phyloP scores from a whole-genome alignment of 2,329 filamentous ascomycete species.

The Cryphonectria carpinicola region DNA sequence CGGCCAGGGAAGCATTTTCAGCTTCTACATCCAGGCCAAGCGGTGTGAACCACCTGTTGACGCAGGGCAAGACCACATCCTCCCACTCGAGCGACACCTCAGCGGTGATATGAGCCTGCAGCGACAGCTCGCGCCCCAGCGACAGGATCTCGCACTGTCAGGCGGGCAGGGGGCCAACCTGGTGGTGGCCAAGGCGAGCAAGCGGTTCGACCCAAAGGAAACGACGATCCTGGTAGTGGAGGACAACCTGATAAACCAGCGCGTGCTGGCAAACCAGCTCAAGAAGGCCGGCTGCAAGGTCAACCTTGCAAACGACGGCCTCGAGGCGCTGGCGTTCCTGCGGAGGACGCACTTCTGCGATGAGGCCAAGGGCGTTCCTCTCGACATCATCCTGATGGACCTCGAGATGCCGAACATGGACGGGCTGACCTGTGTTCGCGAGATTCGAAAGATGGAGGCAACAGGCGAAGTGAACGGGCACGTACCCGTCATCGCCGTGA shows the following conservation, averaged over 20 bases:
- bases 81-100: conserved; percentile 31
- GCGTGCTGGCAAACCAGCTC: conserved; percentile 67
- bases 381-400: conserved; percentile 51
- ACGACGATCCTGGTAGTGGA: conserved; percentile 66
- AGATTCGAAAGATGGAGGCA: conserved; percentile 45
- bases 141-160: conserved; percentile 33
- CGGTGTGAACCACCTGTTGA: conserved; percentile 40
- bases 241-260: conserved; percentile 71
- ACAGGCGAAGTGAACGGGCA: conserved; percentile 38
- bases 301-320: conserved; percentile 64
- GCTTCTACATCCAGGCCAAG: conserved; percentile 64
- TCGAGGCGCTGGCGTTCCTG: conserved; percentile 55
- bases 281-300: conserved; percentile 62
- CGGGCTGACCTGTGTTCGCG: conserved; percentile 46
- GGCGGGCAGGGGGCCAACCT: conserved; percentile 31
- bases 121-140: conserved; percentile 32
- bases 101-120: conserved; percentile 26
- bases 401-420: conserved; percentile 56
- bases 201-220: conserved; percentile 47
- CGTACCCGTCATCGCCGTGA: conserved; percentile 52
- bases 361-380: conserved; percentile 25
- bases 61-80: conserved; percentile 9
- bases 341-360: conserved; percentile 38
- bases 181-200: conserved; percentile 30
- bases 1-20: conserved; percentile 63